Evolutionary conservation across 192 early-diverging fungal species (phyloP).

Genomic region (Chytriomyces sp.): DNA sequence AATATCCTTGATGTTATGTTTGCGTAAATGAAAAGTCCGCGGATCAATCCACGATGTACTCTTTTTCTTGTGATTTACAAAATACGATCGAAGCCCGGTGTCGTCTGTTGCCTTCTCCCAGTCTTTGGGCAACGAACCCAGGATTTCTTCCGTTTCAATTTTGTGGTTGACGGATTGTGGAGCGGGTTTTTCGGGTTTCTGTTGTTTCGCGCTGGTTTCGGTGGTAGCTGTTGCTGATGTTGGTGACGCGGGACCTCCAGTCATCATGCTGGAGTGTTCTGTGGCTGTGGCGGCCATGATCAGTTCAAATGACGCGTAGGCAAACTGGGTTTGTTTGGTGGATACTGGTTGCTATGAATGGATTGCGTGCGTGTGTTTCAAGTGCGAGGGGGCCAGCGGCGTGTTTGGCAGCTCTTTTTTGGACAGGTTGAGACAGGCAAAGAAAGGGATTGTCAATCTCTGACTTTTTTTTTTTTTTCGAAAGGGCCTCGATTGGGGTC

Average conservation of each 20-base stretch:
- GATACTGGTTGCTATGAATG: no score
- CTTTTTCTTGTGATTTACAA: conserved; percentile 53
- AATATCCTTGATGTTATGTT: conserved; percentile 49
- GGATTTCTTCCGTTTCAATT: conserved; percentile 47
- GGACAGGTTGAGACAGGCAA: no score
- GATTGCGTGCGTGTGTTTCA: no score
- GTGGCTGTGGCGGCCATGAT: conserved; percentile 12
- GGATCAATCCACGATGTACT: conserved; percentile 58
- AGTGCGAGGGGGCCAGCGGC: no score
- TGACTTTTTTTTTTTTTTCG: no score
- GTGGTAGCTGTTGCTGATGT: neutral
- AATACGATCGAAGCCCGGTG: conserved; percentile 42
- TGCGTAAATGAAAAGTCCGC: conserved; percentile 39
- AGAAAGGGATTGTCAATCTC: no score
- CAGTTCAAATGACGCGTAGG: no score
- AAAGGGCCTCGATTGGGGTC: no score
- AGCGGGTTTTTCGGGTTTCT: neutral
- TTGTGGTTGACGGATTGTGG: conserved; percentile 36
- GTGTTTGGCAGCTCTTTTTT: no score
- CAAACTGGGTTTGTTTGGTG: no score
- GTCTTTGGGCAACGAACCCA: conserved; percentile 42
- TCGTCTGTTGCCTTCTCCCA: conserved; percentile 42
- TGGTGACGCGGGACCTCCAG: neutral
- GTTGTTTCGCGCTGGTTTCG: neutral
- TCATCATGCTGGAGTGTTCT: neutral